phyloP scores from a whole-genome alignment of 2,329 filamentous ascomycete genomes.

The Aspergillus floridensis region DNA sequence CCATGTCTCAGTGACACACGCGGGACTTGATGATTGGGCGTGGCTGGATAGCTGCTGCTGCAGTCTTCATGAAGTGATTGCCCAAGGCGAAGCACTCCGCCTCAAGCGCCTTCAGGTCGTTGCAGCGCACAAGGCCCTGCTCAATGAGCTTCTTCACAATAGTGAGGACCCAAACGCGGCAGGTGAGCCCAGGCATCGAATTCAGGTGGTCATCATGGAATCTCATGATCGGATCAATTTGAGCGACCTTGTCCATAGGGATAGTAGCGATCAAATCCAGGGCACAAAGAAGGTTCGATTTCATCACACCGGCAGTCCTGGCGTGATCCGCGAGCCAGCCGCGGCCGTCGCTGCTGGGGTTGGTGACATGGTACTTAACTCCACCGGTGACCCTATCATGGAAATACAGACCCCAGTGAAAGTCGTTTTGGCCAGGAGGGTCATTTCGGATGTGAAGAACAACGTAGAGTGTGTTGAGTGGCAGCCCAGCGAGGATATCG shows the following conservation, averaged over 20 bases:
- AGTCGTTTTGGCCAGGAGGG: constrained; percentile 24
- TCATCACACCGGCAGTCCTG: not conserved
- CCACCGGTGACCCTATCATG: constrained; percentile 12
- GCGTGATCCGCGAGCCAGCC: not conserved
- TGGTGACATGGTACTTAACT: constrained; percentile 25
- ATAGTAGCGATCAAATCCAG: not conserved
- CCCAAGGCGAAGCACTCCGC: too few species aligned
- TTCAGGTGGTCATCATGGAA: not conserved
- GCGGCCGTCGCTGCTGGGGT: too few species aligned
- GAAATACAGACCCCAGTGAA: constrained; percentile 31
- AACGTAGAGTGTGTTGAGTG: constrained; percentile 20
- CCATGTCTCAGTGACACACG: too few species aligned
- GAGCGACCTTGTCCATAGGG: too few species aligned
- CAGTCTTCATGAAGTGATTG: too few species aligned
- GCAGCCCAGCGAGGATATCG: too few species aligned
- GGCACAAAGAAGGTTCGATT: not conserved
- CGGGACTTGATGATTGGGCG: too few species aligned
- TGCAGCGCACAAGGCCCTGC: not conserved
- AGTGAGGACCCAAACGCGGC: not conserved
- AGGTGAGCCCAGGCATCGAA: not conserved
- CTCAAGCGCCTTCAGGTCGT: too few species aligned
- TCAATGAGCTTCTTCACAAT: not conserved
- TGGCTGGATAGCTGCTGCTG: too few species aligned
- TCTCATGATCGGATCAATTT: not conserved
- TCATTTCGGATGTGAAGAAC: constrained; percentile 25